Base-by-base conservation (phyloP, 305 asterid species). In the Plantago rigida region DNA sequence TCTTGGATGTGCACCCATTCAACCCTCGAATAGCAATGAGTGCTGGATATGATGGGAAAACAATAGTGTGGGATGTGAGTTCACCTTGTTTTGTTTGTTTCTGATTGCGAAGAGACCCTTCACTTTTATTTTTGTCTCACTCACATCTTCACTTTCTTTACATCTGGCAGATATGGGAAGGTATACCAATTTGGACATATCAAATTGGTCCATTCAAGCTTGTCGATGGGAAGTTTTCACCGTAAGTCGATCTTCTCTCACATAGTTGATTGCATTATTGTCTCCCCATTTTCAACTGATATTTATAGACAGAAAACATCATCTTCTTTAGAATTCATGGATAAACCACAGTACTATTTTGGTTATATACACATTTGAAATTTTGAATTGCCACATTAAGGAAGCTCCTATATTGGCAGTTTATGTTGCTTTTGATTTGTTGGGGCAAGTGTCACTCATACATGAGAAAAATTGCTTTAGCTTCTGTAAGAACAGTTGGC, bases 1-100 rank as follows among this genome's bases (percentile, higher is more conserved):
- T 89, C 60, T 78, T 92, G 75, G 99, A 92, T 78, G 99, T 92
- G 69, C 99, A 89, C 73, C 99, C 99, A 71, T 89, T 84, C 71
- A 92, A 92, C 69, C 99, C 99, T 69, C 87, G 99, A 47, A 85
- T 92, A 51, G 99, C 99, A 68, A 89, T 92, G 99, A 92, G 99
- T 78, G 96, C 97, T 5, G 99, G 99, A 71, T 92, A 92, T 85
- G 99, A 92, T 74, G 99, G 97, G 75, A 92, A 76, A 83, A 92
- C 97, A 39, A 92, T 92, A 64, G 86, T 92, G 52, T 92, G 99
- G 99, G 99, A 92, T 83, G 99, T 92, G 74, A 89, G 99, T 77
- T 71, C 66, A 28, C 56, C 49, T 41, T 41, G 55, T 28, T 53
- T 36, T 60, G 59, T 62, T 64, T 53, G 45, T 48, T 65, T 71